Percentiles rank a stretch among this genome's conserved stretches.
These are phyloP conservation scores for Ustilago bromivora DNA, from an alignment of 1,284 basidiomycete genomes.

Conservation along the genomic window DNA sequence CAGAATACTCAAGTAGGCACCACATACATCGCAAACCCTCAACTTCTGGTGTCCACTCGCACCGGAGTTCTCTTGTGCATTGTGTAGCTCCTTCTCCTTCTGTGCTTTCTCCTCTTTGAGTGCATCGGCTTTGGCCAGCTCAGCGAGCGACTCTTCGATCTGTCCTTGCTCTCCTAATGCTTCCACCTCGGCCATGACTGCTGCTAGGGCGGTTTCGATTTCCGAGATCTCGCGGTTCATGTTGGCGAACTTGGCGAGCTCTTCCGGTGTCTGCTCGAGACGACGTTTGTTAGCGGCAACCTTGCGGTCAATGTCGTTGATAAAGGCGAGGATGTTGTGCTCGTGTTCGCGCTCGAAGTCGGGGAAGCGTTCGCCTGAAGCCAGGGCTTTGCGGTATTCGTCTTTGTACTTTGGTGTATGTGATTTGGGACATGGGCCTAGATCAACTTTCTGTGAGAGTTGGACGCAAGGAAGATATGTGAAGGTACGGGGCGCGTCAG, in stretches of 20 bases:
- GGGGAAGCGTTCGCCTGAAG: conserved; percentile 73
- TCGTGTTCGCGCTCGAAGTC: conserved; percentile 76
- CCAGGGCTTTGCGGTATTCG: conserved; percentile 84
- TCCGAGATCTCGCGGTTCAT: conserved; percentile 99
- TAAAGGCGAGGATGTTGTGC: conserved; percentile 91
- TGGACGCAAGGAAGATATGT: neutral
- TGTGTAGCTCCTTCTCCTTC: conserved; percentile 96
- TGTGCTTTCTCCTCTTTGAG: conserved; percentile 94
- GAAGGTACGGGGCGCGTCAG: conserved; percentile 4
- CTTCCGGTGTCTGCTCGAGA: conserved; percentile 98
- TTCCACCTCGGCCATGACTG: conserved; percentile 98
- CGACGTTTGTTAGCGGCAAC: conserved; percentile 93
- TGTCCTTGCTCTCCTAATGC: conserved; percentile 95
- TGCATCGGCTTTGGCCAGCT: conserved; percentile 96
- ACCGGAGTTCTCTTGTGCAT: conserved; percentile 96
- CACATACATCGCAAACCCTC: conserved; percentile 98
- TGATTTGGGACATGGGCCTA: conserved; percentile 96
- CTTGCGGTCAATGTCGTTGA: conserved; percentile 96
- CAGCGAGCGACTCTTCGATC: conserved; percentile 97
- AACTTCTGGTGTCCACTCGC: conserved; percentile 99
- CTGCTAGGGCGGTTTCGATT: conserved; percentile 97
- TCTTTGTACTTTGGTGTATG: conserved; percentile 94
- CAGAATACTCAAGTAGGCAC: conserved; percentile 95
- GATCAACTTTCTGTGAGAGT: conserved; percentile 91
- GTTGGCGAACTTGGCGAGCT: conserved; percentile 98